Evolutionary conservation across 805 yeast species (phyloP).

Genomic region (Wickerhamomyces hampshirensis): DNA sequence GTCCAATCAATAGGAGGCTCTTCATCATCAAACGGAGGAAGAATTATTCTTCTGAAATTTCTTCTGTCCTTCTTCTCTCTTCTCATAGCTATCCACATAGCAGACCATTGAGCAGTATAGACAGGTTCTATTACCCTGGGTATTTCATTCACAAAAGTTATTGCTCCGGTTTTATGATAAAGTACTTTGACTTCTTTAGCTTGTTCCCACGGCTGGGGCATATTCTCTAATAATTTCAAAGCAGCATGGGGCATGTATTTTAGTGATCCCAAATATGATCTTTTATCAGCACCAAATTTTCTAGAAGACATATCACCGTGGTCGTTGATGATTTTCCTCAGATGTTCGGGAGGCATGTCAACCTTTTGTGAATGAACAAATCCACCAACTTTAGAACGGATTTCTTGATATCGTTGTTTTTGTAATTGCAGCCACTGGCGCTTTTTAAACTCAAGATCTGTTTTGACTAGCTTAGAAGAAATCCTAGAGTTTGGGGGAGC

Average conservation of each 20-base stretch:
- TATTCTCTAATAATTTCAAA: constrained; percentile 81
- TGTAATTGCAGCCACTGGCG: constrained; percentile 61
- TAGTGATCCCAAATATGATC: constrained; percentile 84
- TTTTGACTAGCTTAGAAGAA: constrained; percentile 6
- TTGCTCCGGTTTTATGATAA: constrained; percentile 90
- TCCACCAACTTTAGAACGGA: constrained; percentile 32
- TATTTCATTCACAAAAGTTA: constrained; percentile 88
- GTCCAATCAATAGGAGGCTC: constrained; percentile 86
- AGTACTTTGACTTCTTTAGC: constrained; percentile 79
- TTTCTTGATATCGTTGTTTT: constrained; percentile 46
- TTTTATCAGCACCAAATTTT: constrained; percentile 76
- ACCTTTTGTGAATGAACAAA: constrained; percentile 56
- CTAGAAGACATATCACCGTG: constrained; percentile 83
- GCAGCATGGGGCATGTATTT: constrained; percentile 96
- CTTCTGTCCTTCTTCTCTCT: constrained; percentile 87
- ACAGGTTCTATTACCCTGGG: constrained; percentile 93
- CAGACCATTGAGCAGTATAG: constrained; percentile 92
- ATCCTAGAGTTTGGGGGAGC: too few species aligned
- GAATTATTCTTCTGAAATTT: constrained; percentile 86
- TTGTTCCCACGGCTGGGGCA: constrained; percentile 99
- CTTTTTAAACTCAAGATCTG: constrained; percentile 37
- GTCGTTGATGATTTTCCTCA: constrained; percentile 75
- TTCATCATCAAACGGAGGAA: constrained; percentile 97
- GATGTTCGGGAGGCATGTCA: constrained; percentile 92
- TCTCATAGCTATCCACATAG: constrained; percentile 90